phyloP scores from a whole-genome alignment of 2,329 filamentous ascomycete genomes.

The Acrocalymma vagum region DNA sequence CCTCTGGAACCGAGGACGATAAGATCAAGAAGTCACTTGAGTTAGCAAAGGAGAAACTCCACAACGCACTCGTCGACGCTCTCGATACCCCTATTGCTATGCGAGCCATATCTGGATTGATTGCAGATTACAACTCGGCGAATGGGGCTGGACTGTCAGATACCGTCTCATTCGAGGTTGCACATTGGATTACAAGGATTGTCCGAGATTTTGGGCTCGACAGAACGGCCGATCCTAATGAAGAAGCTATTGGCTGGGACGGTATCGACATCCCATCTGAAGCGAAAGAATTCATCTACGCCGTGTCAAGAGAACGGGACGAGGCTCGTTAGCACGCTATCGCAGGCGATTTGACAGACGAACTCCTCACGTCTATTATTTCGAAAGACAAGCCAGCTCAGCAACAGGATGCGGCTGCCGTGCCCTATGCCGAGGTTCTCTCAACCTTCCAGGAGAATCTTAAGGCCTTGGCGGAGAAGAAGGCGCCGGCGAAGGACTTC shows the following conservation, averaged over 20 bases:
- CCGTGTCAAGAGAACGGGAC: slow-evolving; percentile 66
- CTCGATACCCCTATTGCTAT: slow-evolving; percentile 87
- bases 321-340: slow-evolving; percentile 65
- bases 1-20: slow-evolving; percentile 44
- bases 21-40: slow-evolving; percentile 60
- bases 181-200: slow-evolving; percentile 82
- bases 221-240: slow-evolving; percentile 56
- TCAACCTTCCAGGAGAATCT: slow-evolving; percentile 69
- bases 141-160: slow-evolving; percentile 51
- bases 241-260: slow-evolving; percentile 67
- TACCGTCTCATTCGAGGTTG: slow-evolving; percentile 63
- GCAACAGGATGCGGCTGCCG: slow-evolving; percentile 37
- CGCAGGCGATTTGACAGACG: slow-evolving; percentile 46
- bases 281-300: slow-evolving; percentile 68
- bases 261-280: slow-evolving; percentile 69
- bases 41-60: slow-evolving; percentile 64
- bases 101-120: slow-evolving; percentile 78
- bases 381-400: slow-evolving; percentile 37
- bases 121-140: slow-evolving; percentile 76
- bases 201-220: slow-evolving; percentile 87
- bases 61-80: slow-evolving; percentile 78
- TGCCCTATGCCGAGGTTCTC: slow-evolving; percentile 59
- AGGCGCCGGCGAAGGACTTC: slow-evolving; percentile 72
- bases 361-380: slow-evolving; percentile 49
- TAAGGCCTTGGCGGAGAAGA: slow-evolving; percentile 58